These are phyloP conservation scores for Phytopythium delawarense DNA, from an alignment of 352 stramenopile species.

Conservation along the genomic window DNA sequence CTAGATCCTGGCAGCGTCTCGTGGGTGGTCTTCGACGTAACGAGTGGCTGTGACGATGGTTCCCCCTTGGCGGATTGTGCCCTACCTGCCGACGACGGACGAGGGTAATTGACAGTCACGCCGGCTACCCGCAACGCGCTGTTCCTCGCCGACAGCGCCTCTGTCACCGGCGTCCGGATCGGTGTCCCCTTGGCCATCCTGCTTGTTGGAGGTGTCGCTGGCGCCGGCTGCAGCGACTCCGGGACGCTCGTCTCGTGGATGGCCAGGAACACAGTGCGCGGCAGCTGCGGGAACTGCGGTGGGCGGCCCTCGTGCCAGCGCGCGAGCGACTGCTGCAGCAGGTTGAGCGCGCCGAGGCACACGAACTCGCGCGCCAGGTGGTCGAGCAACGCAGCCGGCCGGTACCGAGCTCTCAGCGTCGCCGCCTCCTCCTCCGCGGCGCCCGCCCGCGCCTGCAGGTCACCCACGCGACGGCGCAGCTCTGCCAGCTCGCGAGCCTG, in stretches of 20 bases:
- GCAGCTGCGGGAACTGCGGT: neutral
- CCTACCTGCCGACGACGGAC: neutral
- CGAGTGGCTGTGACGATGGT: neutral
- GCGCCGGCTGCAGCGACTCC: neutral
- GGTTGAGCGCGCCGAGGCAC: conserved; percentile 25
- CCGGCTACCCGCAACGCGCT: neutral
- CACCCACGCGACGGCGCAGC: conserved; percentile 12
- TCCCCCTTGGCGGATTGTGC: neutral
- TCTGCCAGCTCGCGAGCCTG: conserved; percentile 25
- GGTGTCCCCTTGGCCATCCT: neutral
- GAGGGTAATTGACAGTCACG: neutral
- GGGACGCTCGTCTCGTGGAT: neutral
- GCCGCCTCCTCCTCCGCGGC: neutral
- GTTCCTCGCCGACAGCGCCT: neutral
- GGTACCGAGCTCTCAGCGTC: conserved; percentile 10
- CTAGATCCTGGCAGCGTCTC: neutral
- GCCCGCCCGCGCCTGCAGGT: neutral
- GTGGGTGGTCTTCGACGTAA: neutral
- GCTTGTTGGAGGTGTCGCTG: neutral
- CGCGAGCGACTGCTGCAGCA: conserved; percentile 20
- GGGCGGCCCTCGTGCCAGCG: conserved; percentile 8
- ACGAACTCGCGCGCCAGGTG: conserved; percentile 29
- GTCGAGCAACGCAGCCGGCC: conserved; percentile 18
- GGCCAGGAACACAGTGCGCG: conserved; percentile 3
- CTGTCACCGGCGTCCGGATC: neutral